Percentiles rank a stretch among this genome's conserved stretches.
Evolutionary conservation across 192 early-diverging fungal species (phyloP).

Genomic region (Spizellomyces sp.): DNA sequence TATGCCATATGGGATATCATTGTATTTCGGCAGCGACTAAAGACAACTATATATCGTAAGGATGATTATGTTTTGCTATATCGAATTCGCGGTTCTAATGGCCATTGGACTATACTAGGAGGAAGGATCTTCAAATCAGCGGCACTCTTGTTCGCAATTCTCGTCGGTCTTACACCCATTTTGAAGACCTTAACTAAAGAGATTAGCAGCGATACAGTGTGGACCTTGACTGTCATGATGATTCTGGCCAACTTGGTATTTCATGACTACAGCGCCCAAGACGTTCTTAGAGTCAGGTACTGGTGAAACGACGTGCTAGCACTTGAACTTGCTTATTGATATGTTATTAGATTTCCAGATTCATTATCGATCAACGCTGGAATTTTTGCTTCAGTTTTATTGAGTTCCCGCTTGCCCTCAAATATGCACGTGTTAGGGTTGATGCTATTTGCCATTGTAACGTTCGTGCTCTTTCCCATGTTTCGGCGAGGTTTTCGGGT

Average conservation of each 20-base stretch:
- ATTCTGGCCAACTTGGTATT: conserved; percentile 88
- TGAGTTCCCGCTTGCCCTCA: conserved; percentile 82
- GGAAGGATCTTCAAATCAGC: conserved; percentile 56
- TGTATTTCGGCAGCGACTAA: not conserved
- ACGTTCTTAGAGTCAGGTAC: conserved; percentile 3
- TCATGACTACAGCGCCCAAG: conserved; percentile 66
- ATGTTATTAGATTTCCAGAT: conserved; percentile 76
- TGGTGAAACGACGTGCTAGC: not conserved
- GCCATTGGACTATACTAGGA: conserved; percentile 1
- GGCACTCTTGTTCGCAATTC: conserved; percentile 70
- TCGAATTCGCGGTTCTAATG: no score
- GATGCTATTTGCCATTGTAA: conserved; percentile 81
- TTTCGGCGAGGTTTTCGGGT: conserved; percentile 58
- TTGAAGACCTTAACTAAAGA: conserved; percentile 88
- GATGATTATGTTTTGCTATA: not conserved
- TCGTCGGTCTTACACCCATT: conserved; percentile 87
- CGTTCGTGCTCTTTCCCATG: conserved; percentile 96
- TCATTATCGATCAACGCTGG: conserved; percentile 97
- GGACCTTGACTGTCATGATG: conserved; percentile 82
- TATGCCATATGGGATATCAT: conserved; percentile 71
- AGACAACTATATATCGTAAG: not conserved
- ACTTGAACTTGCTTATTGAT: not conserved
- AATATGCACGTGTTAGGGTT: conserved; percentile 88
- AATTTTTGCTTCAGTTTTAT: conserved; percentile 88
- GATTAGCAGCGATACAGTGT: conserved; percentile 91